Conservation (phyloP, 2,329 filamentous ascomycete species). For the Akanthomyces uredinophilus region DNA sequence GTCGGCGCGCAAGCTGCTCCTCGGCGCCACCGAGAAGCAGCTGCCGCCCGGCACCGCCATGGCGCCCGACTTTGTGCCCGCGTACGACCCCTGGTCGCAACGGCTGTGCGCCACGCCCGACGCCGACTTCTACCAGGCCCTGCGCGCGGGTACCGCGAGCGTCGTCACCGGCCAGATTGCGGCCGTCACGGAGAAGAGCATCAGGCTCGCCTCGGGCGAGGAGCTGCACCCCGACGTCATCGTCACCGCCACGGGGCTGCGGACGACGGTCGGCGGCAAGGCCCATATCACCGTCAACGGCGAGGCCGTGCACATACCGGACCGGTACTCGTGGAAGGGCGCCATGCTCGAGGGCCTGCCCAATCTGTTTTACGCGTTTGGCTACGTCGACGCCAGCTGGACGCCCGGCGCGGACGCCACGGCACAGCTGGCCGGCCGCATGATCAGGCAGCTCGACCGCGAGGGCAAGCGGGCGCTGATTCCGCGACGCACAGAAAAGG, state of each 20-base stretch:
- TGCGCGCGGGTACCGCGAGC: conserved; percentile 33
- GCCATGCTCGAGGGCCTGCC: conserved; percentile 59
- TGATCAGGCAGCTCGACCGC: conserved; percentile 45
- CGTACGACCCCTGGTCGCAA: conserved; percentile 61
- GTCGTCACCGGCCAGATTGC: conserved; percentile 44
- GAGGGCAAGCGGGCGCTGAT: conserved; percentile 28
- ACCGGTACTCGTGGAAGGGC: conserved; percentile 53
- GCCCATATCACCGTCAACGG: conserved; percentile 49
- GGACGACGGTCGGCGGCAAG: conserved; percentile 49
- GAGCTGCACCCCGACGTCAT: conserved; percentile 55
- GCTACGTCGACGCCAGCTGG: conserved; percentile 58
- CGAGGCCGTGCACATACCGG: conserved; percentile 33
- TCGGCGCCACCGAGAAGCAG: conserved; percentile 31
- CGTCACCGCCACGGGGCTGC: conserved; percentile 60
- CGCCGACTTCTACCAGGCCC: conserved; percentile 41
- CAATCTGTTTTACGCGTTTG: conserved; percentile 54
- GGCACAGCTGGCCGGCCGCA: conserved; percentile 41
- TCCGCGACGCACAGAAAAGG: background rate
- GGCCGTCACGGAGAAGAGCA: conserved; percentile 36
- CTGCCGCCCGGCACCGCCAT: conserved; percentile 44
- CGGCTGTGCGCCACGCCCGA: conserved; percentile 55
- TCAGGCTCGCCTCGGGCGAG: conserved; percentile 40
- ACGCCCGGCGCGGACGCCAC: conserved; percentile 56
- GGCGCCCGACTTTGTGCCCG: conserved; percentile 51
- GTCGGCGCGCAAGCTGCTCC: conserved; percentile 11